phyloP scores from a whole-genome alignment of 768 basidiomycete species.

The Tylopilus rubrobrunneus region DNA sequence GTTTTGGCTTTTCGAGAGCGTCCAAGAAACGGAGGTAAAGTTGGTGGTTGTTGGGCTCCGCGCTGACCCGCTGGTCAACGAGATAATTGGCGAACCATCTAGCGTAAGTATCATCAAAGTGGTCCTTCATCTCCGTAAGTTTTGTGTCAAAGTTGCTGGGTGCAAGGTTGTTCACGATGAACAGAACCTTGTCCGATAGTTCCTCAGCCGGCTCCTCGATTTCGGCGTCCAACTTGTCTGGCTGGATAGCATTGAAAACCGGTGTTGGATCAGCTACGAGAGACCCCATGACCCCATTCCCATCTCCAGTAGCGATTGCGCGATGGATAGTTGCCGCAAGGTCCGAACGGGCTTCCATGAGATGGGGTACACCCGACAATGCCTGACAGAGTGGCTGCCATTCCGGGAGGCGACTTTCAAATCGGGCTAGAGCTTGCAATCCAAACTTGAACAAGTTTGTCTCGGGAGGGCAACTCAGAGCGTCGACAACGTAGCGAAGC shows the following conservation, averaged over 20 bases:
- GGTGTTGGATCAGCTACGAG: slow-evolving; percentile 43
- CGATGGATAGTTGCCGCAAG: slow-evolving; percentile 67
- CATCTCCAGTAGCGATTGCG: slow-evolving; percentile 55
- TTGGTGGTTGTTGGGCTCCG: slow-evolving; percentile 95
- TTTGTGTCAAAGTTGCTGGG: slow-evolving; percentile 91
- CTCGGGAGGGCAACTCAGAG: slow-evolving; percentile 84
- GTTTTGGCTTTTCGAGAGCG: slow-evolving; percentile 59
- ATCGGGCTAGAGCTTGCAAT: slow-evolving; percentile 81
- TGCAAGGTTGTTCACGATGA: slow-evolving; percentile 97
- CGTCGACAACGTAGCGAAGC: slow-evolving; percentile 93
- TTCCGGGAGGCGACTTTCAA: slow-evolving; percentile 82
- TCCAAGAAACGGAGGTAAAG: slow-evolving; percentile 95
- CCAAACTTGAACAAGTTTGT: slow-evolving; percentile 96
- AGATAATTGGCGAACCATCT: slow-evolving; percentile 98
- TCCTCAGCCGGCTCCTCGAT: slow-evolving; percentile 77
- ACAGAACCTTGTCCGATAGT: slow-evolving; percentile 87
- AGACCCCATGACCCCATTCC: slow-evolving; percentile 37
- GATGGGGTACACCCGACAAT: slow-evolving; percentile 79
- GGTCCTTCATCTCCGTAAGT: slow-evolving; percentile 76
- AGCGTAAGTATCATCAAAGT: slow-evolving; percentile 80
- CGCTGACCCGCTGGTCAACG: slow-evolving; percentile 91
- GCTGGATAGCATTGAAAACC: slow-evolving; percentile 75
- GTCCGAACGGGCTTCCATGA: slow-evolving; percentile 83
- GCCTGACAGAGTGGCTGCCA: slow-evolving; percentile 93
- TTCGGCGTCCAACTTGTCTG: slow-evolving; percentile 61